Base-by-base conservation (phyloP, 2,329 filamentous ascomycete genomes). In the Knufia petricola region DNA sequence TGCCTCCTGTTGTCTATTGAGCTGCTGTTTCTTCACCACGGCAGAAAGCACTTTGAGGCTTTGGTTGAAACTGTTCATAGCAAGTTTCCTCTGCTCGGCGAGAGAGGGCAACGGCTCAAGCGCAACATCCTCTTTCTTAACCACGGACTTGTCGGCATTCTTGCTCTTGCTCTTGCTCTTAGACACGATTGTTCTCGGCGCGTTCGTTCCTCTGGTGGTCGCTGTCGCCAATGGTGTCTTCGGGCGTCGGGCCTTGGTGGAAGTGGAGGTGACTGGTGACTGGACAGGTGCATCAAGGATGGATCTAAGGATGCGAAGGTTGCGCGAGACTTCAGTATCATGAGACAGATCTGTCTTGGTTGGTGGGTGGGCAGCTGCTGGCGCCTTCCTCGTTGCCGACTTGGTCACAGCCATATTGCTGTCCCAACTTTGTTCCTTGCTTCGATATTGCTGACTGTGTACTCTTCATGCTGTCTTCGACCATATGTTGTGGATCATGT, bases 1-100 rank as follows among this genome's bases (percentile, higher is more conserved):
- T 38, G 49, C 50, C 28, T 23, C 48, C 12, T 32, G 21, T 10
- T 41, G 37, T 23, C 44, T 38, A 49, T 48, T 31, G 48, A 49
- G 10, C 50, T 52, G 36, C 19, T 9, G 45, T 36, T 13, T 31
- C 49, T 49, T 53, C 40, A 34, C 43, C 36, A 31, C 39, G 26
- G 40, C 52, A 53, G 42, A 50, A 50, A 72, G 60, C 0, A 64
- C 60, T 52, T 69, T 72, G 10, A 71, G 59, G 1, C 67, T 66
- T 13, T 58, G 58, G 57, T 72, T 72, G 52, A 72, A 71, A 10
- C 69, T 61, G 28, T 71, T 69, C 1, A 69, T 71, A 1, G 69
- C 69, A 19, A 72, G 60, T 3, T 66, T 60, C 1, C 68, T 60
- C 47, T 64, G 65, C 50, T 70, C 64, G 45, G 67, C 65, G 32